Evolutionary conservation across 2,329 filamentous ascomycete genomes (phyloP).

Genomic region (Trichoderma asperellum): DNA sequence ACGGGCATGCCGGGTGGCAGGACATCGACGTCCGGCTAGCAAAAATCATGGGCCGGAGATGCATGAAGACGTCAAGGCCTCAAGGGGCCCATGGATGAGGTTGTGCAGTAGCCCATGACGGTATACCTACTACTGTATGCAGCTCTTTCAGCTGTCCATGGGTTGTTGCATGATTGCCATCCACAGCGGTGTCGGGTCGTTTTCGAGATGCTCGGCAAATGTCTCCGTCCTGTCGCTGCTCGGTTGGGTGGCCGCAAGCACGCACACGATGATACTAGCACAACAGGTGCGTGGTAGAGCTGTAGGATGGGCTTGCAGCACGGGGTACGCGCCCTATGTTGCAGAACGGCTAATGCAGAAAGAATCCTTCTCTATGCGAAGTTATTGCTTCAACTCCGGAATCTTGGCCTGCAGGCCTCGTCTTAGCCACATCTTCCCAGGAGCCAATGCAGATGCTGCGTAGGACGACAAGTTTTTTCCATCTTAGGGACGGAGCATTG

Average conservation of each 20-base stretch:
- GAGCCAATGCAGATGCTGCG: not conserved
- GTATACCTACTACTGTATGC: not conserved
- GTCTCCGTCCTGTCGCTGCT: not conserved
- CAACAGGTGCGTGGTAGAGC: not conserved
- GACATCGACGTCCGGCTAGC: constrained; percentile 6
- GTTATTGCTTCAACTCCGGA: not conserved
- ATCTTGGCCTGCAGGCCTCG: constrained; percentile 5
- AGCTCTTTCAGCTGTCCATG: constrained; percentile 26
- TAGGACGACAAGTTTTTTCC: not conserved
- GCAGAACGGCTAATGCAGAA: not conserved
- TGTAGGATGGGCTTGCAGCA: not conserved
- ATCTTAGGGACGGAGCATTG: not conserved
- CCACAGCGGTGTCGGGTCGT: not conserved
- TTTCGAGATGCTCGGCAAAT: not conserved
- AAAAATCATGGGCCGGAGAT: constrained; percentile 12
- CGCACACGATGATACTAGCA: not conserved
- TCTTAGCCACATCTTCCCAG: not conserved
- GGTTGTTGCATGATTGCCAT: constrained; percentile 5
- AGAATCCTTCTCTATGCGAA: not conserved
- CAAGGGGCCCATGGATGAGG: constrained; percentile 1
- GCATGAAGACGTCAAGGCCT: constrained; percentile 26
- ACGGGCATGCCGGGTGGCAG: constrained; percentile 25
- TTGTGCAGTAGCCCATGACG: constrained; percentile 11
- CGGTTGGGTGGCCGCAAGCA: constrained; percentile 12
- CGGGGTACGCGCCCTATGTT: not conserved